Evolutionary conservation across 2,329 filamentous ascomycete species (phyloP).

Genomic region (Fusarium pininemorale): DNA sequence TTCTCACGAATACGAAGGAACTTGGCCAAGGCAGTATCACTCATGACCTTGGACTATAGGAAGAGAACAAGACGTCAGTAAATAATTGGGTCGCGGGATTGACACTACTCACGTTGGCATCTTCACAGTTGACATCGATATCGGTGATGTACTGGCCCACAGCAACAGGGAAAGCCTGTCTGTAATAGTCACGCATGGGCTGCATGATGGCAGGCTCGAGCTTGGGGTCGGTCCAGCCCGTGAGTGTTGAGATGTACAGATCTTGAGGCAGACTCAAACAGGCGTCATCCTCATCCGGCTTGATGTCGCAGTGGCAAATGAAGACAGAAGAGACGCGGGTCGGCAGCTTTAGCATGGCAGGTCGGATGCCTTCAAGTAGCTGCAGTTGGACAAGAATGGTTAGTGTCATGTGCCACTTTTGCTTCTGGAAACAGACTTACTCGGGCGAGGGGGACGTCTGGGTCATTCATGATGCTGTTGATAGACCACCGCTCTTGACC

Average conservation of each 20-base stretch:
- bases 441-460: background rate
- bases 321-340: constrained; percentile 4
- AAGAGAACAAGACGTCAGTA: background rate
- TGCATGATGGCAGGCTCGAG: background rate
- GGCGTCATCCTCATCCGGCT: constrained; percentile 1
- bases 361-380: constrained; percentile 1
- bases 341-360: background rate
- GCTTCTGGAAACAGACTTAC: background rate
- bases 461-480: constrained; percentile 1
- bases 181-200: background rate
- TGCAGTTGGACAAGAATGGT: background rate
- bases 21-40: background rate
- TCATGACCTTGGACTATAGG: background rate
- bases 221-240: constrained; percentile 13
- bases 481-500: background rate
- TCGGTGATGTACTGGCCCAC: constrained; percentile 7
- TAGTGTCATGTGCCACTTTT: background rate
- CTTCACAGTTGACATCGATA: background rate
- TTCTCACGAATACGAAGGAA: background rate
- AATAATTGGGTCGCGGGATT: background rate
- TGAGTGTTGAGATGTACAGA: constrained; percentile 9
- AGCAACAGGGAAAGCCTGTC: background rate
- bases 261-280: constrained; percentile 11
- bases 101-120: background rate
- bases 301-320: background rate